phyloP scores from a whole-genome alignment of 164 flowering plant species.

The Brasenia schreberi region DNA sequence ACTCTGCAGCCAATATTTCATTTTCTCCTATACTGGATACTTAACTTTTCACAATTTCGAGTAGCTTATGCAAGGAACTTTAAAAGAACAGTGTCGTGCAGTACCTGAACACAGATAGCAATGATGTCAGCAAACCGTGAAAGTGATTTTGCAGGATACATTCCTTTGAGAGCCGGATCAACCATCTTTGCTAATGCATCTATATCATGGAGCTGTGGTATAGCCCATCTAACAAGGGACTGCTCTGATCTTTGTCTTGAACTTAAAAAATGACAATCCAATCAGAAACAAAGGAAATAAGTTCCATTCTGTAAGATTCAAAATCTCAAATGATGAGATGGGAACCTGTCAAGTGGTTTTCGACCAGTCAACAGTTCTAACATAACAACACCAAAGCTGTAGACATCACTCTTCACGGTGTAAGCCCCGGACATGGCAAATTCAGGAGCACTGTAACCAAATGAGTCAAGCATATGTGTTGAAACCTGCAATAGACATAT shows the following conservation, averaged over 20 bases:
- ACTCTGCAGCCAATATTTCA: no score
- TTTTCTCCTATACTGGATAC: background rate
- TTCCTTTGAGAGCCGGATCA: constrained; percentile 79
- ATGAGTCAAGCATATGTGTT: constrained; percentile 80
- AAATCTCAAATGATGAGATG: background rate
- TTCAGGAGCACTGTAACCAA: constrained; percentile 98
- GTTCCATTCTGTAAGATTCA: background rate
- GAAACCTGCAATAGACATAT: constrained; percentile 42
- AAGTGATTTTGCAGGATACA: constrained; percentile 90
- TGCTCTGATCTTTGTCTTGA: constrained; percentile 85
- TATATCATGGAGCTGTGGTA: constrained; percentile 95
- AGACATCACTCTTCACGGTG: constrained; percentile 93
- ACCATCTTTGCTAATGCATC: constrained; percentile 97
- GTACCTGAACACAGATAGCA: constrained; percentile 93
- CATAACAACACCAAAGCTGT: constrained; percentile 98
- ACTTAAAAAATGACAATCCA: constrained; percentile 22
- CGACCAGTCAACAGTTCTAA: constrained; percentile 88
- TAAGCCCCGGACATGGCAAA: constrained; percentile 92
- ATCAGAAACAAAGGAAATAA: constrained; percentile 1
- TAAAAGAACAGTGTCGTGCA: background rate
- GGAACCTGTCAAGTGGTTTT: constrained; percentile 91
- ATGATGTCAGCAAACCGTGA: constrained; percentile 96
- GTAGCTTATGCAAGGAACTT: background rate
- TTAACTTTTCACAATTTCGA: background rate
- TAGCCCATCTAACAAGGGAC: constrained; percentile 96